Percentiles rank a stretch among this genome's conserved stretches.
Evolutionary conservation across 108 stramenopile species (phyloP).

Genomic region (Skeletonema menzelii): DNA sequence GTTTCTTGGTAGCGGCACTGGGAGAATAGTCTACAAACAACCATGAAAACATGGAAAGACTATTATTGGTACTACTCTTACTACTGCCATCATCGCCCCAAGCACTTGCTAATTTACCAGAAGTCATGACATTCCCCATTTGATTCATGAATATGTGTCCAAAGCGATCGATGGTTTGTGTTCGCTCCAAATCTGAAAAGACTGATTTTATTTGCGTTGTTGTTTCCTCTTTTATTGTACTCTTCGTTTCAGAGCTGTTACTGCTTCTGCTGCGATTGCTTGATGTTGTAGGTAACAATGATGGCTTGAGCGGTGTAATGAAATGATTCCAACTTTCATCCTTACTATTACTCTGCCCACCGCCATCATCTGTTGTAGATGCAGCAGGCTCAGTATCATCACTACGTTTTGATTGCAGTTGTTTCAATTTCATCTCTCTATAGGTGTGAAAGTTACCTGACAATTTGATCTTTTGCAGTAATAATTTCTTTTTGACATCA

Average conservation of each 20-base stretch:
- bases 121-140: constrained; percentile 26
- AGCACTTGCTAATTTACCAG: constrained; percentile 25
- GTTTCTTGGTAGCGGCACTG: not conserved
- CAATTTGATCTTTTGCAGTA: not conserved
- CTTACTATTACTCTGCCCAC: not conserved
- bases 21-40: not conserved
- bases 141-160: constrained; percentile 22
- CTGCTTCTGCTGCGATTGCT: not conserved
- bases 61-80: not conserved
- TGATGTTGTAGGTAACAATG: not conserved
- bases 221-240: too few relatives aligned
- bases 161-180: constrained; percentile 27
- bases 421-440: not conserved
- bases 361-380: not conserved
- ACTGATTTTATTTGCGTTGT: constrained; percentile 4
- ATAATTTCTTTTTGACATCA: not conserved
- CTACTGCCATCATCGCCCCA: not conserved
- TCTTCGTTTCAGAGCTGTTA: not conserved
- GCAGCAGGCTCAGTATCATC: not conserved
- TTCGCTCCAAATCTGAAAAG: constrained; percentile 30
- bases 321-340: constrained; percentile 14
- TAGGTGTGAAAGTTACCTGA: not conserved
- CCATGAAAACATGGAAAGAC: not conserved
- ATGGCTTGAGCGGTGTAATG: constrained; percentile 4
- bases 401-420: not conserved